Evolutionary conservation across 495 filamentous ascomycete genomes (phyloP), one percentile per base, ranked within the genome.

Genomic region (Parmelia sp.): DNA sequence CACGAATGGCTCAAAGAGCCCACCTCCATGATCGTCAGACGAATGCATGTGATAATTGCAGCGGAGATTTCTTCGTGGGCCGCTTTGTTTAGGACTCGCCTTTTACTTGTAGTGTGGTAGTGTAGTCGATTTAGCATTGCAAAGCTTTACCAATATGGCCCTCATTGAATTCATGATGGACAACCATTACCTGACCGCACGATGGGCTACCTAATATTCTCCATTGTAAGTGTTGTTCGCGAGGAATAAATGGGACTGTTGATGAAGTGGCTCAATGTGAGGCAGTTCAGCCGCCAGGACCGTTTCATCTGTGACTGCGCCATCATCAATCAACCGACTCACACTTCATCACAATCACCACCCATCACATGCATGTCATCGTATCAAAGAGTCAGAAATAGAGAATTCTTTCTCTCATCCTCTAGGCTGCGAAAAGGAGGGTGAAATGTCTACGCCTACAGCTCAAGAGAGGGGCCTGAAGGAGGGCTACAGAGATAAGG

Each of bases 401-500:
- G 37, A 19, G 29, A 27, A 3, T 25, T 4, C n/a, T 40, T 57
- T n/a, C 4, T 2, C 33, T 21, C 23, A 0, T 37, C n/a, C n/a
- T n/a, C n/a, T 55, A 29, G 27, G 27, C 29, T 55, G 25, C 21
- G 37, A 47, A 3, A 36, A 35, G 29, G 10, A 6, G 15, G n/a
- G 9, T 6, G 23, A 8, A 44, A 66, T 66, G 65, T 57, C 60
- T 59, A 47, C 40, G 31, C 53, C 59, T 31, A 44, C 49, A 25
- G n/a, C 21, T 12, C 59, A 45, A 33, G 45, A 47, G 36, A 58
- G 44, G 33, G 56, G 29, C 5, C 10, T 21, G 19, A 45, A 47
- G n/a, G 49, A 67, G 56, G 25, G 19, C 27, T 35, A 62, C 58
- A 42, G 57, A 25, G 66, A 65, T 29, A 39, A 60, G 17, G 47